These are phyloP conservation scores for Elsinoe batatas DNA, from an alignment of 2,329 filamentous ascomycete genomes.

Conservation along the genomic window DNA sequence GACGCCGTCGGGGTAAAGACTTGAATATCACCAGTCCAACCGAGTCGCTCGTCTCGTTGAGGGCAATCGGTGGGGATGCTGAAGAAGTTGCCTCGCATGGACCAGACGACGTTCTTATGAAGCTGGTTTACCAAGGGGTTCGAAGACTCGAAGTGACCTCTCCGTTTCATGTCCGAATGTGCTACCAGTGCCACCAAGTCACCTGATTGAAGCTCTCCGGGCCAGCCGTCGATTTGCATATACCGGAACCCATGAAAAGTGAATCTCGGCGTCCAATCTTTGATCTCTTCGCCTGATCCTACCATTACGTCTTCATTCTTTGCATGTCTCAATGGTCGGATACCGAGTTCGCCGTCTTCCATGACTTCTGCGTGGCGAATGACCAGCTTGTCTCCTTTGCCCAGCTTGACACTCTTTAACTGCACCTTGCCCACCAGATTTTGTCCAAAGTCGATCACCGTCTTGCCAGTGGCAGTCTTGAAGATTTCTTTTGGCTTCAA, in stretches of 20 bases:
- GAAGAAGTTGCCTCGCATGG: constrained; percentile 50
- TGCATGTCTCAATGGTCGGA: constrained; percentile 36
- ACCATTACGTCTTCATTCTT: constrained; percentile 35
- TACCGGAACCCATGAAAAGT: constrained; percentile 48
- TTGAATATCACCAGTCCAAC: constrained; percentile 45
- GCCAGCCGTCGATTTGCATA: constrained; percentile 40
- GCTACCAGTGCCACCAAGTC: constrained; percentile 34
- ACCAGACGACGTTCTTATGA: constrained; percentile 47
- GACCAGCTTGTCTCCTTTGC: constrained; percentile 34
- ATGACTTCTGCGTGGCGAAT: constrained; percentile 48
- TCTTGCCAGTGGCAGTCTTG: constrained; percentile 35
- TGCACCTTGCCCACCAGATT: constrained; percentile 46
- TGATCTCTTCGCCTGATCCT: constrained; percentile 22
- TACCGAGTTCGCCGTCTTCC: constrained; percentile 36
- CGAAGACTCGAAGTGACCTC: constrained; percentile 44
- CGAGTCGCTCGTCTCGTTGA: constrained; percentile 45
- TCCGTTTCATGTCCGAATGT: constrained; percentile 44
- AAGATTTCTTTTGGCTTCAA: constrained; percentile 24
- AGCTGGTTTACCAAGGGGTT: constrained; percentile 44
- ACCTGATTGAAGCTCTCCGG: constrained; percentile 20
- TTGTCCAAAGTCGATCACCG: constrained; percentile 48
- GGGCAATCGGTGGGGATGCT: constrained; percentile 50
- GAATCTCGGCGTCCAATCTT: constrained; percentile 39
- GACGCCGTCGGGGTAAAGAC: constrained; percentile 43
- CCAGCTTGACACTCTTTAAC: constrained; percentile 29